Evolutionary conservation across 2,329 filamentous ascomycete genomes (phyloP), one percentile per base, ranked within the genome.

Genomic region (Hypoxylon sp.): DNA sequence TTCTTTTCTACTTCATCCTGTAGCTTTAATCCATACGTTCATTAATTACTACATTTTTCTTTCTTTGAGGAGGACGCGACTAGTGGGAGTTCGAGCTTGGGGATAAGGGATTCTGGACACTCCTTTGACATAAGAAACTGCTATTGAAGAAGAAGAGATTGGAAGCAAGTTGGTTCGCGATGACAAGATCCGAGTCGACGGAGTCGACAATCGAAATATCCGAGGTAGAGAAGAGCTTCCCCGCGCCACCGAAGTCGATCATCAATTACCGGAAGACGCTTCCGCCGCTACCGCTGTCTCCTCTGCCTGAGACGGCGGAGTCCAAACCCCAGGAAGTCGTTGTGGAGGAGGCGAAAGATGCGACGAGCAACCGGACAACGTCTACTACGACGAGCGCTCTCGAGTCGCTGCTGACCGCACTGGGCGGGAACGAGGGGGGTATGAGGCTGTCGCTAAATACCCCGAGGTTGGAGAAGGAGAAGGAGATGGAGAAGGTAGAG

Each of bases 261-360:
- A 13, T 64, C 49, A 69, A 68, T 57, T 13, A 64, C 24, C 66
- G 68, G 26, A 74, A 74, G 60, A 65, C 68, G 6, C 58, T 73
- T 13, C 73, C 73, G 17, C 70, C 70, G 32, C 48, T 74, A n/a
- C 67, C 67, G 3, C 60, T 69, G 47, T 64, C 69, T 26, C 68
- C 68, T 3, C 61, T 74, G 44, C 60, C 68, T 2, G 61, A 72
- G 51, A n/a, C 44, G 7, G 20, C 57, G 2, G 37, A 49, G 19
- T 39, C 30, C 10, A 20, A 46, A 6, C 24, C 7, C 20, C 17
- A 44, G 19, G 41, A 44, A 10, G 41, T 22, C 4, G 7, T 11
- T 44, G 10, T 13, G 20, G 44, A 47, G 17, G 44, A 47, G 13
- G 13, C 7, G 44, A 24, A 28, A 7, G 30, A 37, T 32, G 30